A percentile compares a stretch with the other conserved stretches of the same genome.
These are phyloP conservation scores for Ogataea zsoltii DNA, from an alignment of 805 yeast species.

Conservation along the genomic window DNA sequence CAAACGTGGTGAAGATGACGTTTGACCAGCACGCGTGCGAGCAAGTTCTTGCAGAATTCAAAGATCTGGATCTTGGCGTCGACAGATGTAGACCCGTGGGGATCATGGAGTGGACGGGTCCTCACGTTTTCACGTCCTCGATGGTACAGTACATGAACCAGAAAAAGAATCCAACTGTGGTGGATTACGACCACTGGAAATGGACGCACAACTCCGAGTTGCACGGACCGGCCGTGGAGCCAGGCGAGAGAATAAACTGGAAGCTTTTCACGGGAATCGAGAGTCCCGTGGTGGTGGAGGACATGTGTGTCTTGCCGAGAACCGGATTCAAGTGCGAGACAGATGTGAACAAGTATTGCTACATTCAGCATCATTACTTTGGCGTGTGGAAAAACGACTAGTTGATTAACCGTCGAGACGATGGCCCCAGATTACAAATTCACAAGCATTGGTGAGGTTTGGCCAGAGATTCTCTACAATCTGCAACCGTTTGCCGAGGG, in stretches of 20 bases:
- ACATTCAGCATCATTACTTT: conserved; percentile 16
- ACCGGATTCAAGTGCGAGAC: conserved; percentile 16
- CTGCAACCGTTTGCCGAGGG: too few species aligned
- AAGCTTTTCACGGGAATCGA: conserved; percentile 20
- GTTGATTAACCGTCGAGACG: too few species aligned
- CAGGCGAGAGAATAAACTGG: conserved; percentile 16
- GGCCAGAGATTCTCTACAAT: too few species aligned
- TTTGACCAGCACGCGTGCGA: conserved; percentile 38
- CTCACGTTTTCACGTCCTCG: conserved; percentile 51
- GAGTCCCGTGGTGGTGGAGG: conserved; percentile 20
- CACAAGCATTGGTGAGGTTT: too few species aligned
- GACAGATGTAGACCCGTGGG: conserved; percentile 39
- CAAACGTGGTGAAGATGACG: conserved; percentile 47
- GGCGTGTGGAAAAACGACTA: conserved; percentile 23
- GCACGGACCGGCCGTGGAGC: conserved; percentile 15
- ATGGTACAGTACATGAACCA: conserved; percentile 46
- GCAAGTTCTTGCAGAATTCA: conserved; percentile 19
- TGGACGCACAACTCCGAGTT: conserved; percentile 8
- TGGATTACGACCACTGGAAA: conserved; percentile 12
- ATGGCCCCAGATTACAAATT: too few species aligned
- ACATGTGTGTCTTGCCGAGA: conserved; percentile 18
- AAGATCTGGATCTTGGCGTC: conserved; percentile 23
- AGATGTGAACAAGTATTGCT: conserved; percentile 29
- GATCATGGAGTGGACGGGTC: conserved; percentile 53
- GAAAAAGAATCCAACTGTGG: conserved; percentile 6